A percentile compares a stretch with the other conserved stretches of the same genome.
These are phyloP conservation scores for Fusarium sp. DNA, from an alignment of 2,329 filamentous ascomycete genomes.

Conservation along the genomic window DNA sequence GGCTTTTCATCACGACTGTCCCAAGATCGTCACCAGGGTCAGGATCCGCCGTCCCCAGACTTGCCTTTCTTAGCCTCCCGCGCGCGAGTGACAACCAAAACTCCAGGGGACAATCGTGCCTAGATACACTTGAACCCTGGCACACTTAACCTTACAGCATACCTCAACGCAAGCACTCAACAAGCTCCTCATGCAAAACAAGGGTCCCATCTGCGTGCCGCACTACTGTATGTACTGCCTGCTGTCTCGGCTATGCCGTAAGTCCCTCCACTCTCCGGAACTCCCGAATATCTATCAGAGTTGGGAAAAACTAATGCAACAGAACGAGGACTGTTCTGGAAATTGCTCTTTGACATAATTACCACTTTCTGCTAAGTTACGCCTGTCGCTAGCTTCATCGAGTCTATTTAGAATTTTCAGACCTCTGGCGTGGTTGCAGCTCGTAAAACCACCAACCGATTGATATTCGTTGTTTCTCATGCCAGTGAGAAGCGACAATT, in stretches of 20 bases:
- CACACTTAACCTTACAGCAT: background rate
- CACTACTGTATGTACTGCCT: constrained; percentile 10
- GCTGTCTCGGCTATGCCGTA: constrained; percentile 28
- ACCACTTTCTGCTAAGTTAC: background rate
- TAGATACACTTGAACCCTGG: constrained; percentile 9
- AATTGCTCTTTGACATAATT: background rate
- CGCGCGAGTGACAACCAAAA: background rate
- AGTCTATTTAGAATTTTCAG: constrained; percentile 5
- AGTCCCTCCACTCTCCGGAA: constrained; percentile 24
- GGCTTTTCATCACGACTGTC: background rate
- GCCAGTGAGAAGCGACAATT: background rate
- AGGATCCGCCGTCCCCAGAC: constrained; percentile 16
- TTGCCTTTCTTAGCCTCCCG: background rate
- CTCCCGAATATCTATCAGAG: constrained; percentile 14
- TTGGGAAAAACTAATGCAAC: background rate
- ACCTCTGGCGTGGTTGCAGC: background rate
- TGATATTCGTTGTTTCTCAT: background rate
- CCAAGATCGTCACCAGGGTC: constrained; percentile 24
- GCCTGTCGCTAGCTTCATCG: background rate
- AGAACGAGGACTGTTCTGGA: background rate
- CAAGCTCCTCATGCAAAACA: background rate
- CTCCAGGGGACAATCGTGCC: background rate
- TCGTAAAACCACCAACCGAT: background rate
- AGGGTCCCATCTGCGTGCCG: constrained; percentile 12
- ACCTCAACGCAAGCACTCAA: constrained; percentile 12